Base-by-base conservation (phyloP, 2,329 filamentous ascomycete genomes). In the Ascomycota sp. region DNA sequence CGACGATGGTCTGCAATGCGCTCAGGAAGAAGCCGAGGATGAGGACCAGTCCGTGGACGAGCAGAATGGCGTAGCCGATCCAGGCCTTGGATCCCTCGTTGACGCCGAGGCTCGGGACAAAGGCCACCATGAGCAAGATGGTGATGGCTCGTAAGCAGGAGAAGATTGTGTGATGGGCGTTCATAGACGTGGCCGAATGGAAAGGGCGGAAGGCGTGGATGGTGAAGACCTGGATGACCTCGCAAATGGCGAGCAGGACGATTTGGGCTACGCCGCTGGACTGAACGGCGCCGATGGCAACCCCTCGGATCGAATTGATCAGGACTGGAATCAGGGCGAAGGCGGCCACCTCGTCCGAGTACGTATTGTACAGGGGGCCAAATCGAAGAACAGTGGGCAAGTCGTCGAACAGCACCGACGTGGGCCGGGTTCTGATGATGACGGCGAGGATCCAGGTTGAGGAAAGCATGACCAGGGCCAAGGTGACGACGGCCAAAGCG, bases 321-420 rank as follows among this genome's bases (percentile, higher is more conserved):
- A 91, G 58, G 11, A 93, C 71, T 1, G 86, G 85, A 13, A 94
- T 73, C 25, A 93, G 63, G 6, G 86, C 83, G 50, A 92, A 98
- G 0, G 81, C 74, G 7, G 86, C 81, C 0, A 83, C 82, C 47
- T 86, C 79, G 48, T 98, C 89, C 17, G 80, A 89, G 50, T 92
- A 95, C 0, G 89, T 98, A 53, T 98, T 98, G 53, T 98, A 98
- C 7, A 98, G 60, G 5, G 89, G 82, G 0, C 89, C 89, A 42
- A 93, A 95, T 1, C 82, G 65, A 3, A 98, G 62, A 7, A 95
- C 73, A 0, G 82, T 94, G 6, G 82, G 73, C 29, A 98, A 62
- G 44, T 95, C 83, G 51, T 98, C 89, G 48, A 94, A 98, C 8
- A 98, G 63, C 39, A 82, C 77, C 2, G 82, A 78, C 35, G 83